These are phyloP conservation scores for Bacterosira constricta DNA, from an alignment of 108 stramenopile genomes.

Conservation along the genomic window DNA sequence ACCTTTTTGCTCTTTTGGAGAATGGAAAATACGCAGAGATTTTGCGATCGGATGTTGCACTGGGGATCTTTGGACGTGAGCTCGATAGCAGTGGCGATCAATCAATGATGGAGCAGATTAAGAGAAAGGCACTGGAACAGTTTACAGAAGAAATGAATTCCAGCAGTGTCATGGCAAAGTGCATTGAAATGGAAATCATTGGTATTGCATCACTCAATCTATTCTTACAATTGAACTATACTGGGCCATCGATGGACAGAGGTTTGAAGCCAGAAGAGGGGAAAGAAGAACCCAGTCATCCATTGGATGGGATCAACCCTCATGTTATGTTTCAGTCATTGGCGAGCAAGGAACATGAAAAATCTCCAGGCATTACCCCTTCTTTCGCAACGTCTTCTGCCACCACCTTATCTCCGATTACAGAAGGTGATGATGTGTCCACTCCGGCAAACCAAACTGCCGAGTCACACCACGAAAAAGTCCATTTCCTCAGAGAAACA, in stretches of 20 bases:
- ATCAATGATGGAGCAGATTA: conserved; percentile 45
- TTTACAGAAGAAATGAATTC: conserved; percentile 11
- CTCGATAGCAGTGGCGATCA: conserved; percentile 4
- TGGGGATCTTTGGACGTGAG: conserved; percentile 27
- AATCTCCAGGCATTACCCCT: background rate
- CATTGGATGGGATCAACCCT: conserved; percentile 67
- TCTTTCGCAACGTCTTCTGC: background rate
- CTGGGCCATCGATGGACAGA: conserved; percentile 68
- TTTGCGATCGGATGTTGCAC: conserved; percentile 46
- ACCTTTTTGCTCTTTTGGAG: conserved; percentile 36
- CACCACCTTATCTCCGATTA: background rate
- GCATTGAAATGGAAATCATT: conserved; percentile 65
- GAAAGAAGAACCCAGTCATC: conserved; percentile 10
- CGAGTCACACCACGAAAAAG: conserved; percentile 3
- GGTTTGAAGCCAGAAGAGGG: conserved; percentile 29
- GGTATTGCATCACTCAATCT: conserved; percentile 82
- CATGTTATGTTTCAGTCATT: conserved; percentile 59
- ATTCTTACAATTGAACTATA: conserved; percentile 87
- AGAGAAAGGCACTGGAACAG: conserved; percentile 35
- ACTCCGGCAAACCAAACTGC: conserved; percentile 9
- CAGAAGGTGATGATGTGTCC: conserved; percentile 3
- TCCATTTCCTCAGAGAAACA: conserved; percentile 15
- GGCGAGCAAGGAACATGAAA: conserved; percentile 6
- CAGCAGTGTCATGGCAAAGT: conserved; percentile 18
- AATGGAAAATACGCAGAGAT: conserved; percentile 60